Conservation (phyloP, 352 stramenopile genomes). For the Halophytophthora polymorphica region DNA sequence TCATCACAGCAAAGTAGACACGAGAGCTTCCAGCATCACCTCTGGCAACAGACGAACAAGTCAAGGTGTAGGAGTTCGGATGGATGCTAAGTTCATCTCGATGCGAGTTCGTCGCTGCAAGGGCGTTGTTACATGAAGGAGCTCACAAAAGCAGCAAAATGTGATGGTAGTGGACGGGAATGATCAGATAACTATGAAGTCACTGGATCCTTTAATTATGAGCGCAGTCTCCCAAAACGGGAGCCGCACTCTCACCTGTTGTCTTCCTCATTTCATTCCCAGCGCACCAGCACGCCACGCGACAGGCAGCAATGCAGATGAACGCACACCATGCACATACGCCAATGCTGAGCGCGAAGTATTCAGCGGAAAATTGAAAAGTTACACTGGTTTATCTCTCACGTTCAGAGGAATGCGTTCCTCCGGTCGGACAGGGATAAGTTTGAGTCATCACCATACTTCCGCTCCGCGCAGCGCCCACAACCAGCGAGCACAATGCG, state of each 20-base stretch:
- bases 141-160: background rate
- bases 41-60: too few species aligned
- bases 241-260: constrained; percentile 67
- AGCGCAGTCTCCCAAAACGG: constrained; percentile 69
- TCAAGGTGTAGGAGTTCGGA: too few species aligned
- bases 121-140: too few species aligned
- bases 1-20: too few species aligned
- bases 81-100: too few species aligned
- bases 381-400: constrained; percentile 89
- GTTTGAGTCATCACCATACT: constrained; percentile 81
- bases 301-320: constrained; percentile 1
- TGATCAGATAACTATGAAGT: constrained; percentile 90
- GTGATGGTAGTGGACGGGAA: constrained; percentile 1
- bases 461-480: constrained; percentile 9
- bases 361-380: constrained; percentile 82
- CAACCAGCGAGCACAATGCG: constrained; percentile 11
- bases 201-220: constrained; percentile 84
- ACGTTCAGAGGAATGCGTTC: constrained; percentile 78
- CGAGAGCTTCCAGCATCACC: too few species aligned
- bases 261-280: constrained; percentile 74
- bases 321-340: constrained; percentile 3
- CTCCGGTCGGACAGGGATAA: constrained; percentile 88
- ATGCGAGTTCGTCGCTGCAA: too few species aligned
- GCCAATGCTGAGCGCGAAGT: constrained; percentile 16
- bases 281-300: background rate